A percentile compares a stretch with the other conserved stretches of the same genome.
These are phyloP conservation scores for Plantago ovata DNA, from an alignment of 257 asterid genomes.

Conservation along the genomic window DNA sequence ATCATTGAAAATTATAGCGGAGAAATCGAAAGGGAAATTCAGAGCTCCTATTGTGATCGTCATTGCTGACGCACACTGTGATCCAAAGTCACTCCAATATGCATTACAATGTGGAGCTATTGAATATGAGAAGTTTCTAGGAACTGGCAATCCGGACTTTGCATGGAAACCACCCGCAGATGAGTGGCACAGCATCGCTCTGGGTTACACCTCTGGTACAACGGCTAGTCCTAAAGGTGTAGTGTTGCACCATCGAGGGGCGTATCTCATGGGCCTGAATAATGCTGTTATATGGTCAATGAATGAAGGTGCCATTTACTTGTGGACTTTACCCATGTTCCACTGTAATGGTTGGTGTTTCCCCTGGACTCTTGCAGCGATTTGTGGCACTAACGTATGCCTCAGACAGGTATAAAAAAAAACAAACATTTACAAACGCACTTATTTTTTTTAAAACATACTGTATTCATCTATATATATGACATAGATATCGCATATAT, in stretches of 20 bases:
- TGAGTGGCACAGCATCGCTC: slow-evolving; percentile 93
- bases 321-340: slow-evolving; percentile 96
- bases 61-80: slow-evolving; percentile 69
- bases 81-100: slow-evolving; percentile 45
- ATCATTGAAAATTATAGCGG: slow-evolving; percentile 51
- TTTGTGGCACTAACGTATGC: slow-evolving; percentile 86
- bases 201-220: slow-evolving; percentile 94
- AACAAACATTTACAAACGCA: background rate
- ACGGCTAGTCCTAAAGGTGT: slow-evolving; percentile 98
- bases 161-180: slow-evolving; percentile 83
- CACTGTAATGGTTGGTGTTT: slow-evolving; percentile 98
- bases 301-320: slow-evolving; percentile 72
- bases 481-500: no score
- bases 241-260: slow-evolving; percentile 93
- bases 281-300: slow-evolving; percentile 71
- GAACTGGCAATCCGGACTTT: slow-evolving; percentile 64
- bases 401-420: slow-evolving; percentile 71
- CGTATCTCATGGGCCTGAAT: slow-evolving; percentile 84
- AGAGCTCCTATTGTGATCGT: slow-evolving; percentile 59
- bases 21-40: slow-evolving; percentile 39
- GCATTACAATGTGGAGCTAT: slow-evolving; percentile 74
- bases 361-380: slow-evolving; percentile 83
- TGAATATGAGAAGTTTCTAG: slow-evolving; percentile 77
- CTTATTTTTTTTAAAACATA: background rate
- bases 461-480: background rate